phyloP scores from a whole-genome alignment of 192 early-diverging fungal species.

The Coemansia sp. region DNA sequence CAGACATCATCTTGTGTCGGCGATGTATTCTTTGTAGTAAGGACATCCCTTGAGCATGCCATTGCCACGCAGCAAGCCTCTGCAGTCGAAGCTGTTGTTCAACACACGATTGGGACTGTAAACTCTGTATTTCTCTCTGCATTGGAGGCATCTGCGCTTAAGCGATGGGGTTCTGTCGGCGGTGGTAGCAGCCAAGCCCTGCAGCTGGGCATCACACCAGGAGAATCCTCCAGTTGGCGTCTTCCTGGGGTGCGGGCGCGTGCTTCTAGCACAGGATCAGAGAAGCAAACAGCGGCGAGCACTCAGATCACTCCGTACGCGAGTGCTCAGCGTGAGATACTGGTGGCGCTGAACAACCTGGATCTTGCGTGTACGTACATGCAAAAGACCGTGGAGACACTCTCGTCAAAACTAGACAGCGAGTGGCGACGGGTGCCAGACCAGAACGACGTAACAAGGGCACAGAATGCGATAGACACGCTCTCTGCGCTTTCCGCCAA shows the following conservation, averaged over 20 bases:
- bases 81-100: slow-evolving; percentile 68
- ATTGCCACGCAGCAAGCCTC: slow-evolving; percentile 73
- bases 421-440: slow-evolving; percentile 40
- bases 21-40: slow-evolving; percentile 91
- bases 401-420: slow-evolving; percentile 60
- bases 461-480: slow-evolving; percentile 27
- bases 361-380: slow-evolving; percentile 83
- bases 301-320: slow-evolving; percentile 15
- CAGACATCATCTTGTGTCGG: slow-evolving; percentile 70
- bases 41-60: slow-evolving; percentile 69
- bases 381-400: slow-evolving; percentile 66
- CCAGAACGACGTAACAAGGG: slow-evolving; percentile 5
- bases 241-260: slow-evolving; percentile 16
- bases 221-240: slow-evolving; percentile 18
- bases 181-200: not conserved
- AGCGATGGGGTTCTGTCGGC: slow-evolving; percentile 11
- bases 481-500: slow-evolving; percentile 32
- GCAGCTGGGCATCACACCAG: not conserved
- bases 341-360: slow-evolving; percentile 84
- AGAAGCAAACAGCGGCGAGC: not conserved
- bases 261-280: not conserved
- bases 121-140: slow-evolving; percentile 28
- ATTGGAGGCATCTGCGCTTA: slow-evolving; percentile 31
- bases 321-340: slow-evolving; percentile 26
- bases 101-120: slow-evolving; percentile 58